Evolutionary conservation across 176 grass and related monocot species (phyloP).

Genomic region (Carex kokanica): DNA sequence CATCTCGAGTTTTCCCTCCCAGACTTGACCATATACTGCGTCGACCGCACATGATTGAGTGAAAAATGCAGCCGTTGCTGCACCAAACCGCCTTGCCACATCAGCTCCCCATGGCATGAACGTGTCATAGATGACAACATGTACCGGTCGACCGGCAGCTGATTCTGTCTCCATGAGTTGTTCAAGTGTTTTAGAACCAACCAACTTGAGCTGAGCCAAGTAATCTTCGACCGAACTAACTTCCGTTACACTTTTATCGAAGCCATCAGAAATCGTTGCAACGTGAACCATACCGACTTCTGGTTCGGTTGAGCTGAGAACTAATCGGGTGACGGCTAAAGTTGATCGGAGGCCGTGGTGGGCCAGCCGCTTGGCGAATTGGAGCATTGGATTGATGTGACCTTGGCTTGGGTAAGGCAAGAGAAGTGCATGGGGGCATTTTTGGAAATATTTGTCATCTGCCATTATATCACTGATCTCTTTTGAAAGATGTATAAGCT

Average conservation of each 20-base stretch:
- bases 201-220: constrained; percentile 39
- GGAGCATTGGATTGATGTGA: constrained; percentile 81
- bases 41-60: constrained; percentile 67
- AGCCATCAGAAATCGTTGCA: constrained; percentile 70
- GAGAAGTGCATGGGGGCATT: constrained; percentile 32
- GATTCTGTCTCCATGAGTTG: constrained; percentile 47
- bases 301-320: constrained; percentile 39
- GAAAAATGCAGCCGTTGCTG: constrained; percentile 42
- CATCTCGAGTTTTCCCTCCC: constrained; percentile 16
- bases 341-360: constrained; percentile 50
- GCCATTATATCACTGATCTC: not conserved
- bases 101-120: constrained; percentile 51
- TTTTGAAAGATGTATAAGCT: not conserved
- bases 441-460: not conserved
- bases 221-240: constrained; percentile 37
- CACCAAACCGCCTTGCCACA: constrained; percentile 39
- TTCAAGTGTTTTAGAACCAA: constrained; percentile 38
- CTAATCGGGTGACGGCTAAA: constrained; percentile 48
- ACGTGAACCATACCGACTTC: constrained; percentile 24
- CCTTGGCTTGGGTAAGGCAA: constrained; percentile 81
- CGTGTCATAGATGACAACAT: constrained; percentile 58
- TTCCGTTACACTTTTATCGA: constrained; percentile 35
- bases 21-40: constrained; percentile 44
- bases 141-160: constrained; percentile 31
- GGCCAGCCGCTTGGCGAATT: constrained; percentile 62